Base-by-base conservation (phyloP, 192 early-diverging fungal genomes). In the Backusella tuberculispora region DNA sequence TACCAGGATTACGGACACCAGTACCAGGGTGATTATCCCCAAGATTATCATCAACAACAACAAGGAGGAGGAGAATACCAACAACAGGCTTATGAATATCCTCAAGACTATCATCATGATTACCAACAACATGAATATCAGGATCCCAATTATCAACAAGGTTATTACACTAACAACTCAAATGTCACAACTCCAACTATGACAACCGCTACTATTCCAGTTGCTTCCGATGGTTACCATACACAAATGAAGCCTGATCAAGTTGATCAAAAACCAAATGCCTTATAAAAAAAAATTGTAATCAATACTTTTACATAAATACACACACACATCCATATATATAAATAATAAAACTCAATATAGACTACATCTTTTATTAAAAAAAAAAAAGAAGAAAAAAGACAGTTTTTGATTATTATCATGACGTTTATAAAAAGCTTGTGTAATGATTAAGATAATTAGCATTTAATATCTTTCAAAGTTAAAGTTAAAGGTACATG, bases 401-500 rank as follows among this genome's bases (percentile, higher is more conserved):
- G n/a, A n/a, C n/a, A n/a, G 29, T 0, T 2, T 34, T 34, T 34
- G 29, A 34, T 34, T 34, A 34, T 34, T 34, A 34, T 34, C 45
- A 46, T 14, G 45, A 48, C n/a, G n/a, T 17, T 21, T 60, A 56
- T 46, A 45, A 17, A 44, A 45, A 45, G 9, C 6, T 13, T 43
- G 24, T n/a, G 29, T 34, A 34, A 34, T 34, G 29, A 34, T 34
- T 34, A 34, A 34, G 29, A 34, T 34, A 19, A 50, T 73, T 19
- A 63, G 17, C 72, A 38, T 26, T 53, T 72, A 12, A 76, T 63
- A 66, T 80, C 84, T 41, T 84, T 87, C 17, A 92, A 73, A 26
- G 85, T 79, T 50, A 95, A 56, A 44, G 92, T 88, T 47, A 96
- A 69, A 24, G 95, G 95, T 12, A 95, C 89, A 79, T 96, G 95